These are phyloP conservation scores for Plectosphaerella cucumerina DNA, from an alignment of 2,329 filamentous ascomycete genomes.

Conservation along the genomic window DNA sequence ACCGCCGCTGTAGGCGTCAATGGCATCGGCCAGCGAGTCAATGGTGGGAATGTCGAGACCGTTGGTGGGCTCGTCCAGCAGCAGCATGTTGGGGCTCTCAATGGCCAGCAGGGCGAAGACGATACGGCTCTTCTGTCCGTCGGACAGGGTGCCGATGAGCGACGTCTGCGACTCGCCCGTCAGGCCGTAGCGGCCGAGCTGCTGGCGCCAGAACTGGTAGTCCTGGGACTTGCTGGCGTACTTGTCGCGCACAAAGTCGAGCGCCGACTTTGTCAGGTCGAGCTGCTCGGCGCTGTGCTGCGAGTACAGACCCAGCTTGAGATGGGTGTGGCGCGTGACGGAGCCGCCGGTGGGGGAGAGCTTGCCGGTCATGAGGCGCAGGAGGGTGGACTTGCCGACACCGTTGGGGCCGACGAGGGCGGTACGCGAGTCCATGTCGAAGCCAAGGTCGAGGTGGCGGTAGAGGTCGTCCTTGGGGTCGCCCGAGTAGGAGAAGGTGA, in stretches of 20 bases:
- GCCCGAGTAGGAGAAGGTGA: slow-evolving; percentile 97
- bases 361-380: slow-evolving; percentile 95
- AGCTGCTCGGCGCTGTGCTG: slow-evolving; percentile 99
- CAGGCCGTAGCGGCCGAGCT: slow-evolving; percentile 91
- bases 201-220: slow-evolving; percentile 99
- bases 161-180: slow-evolving; percentile 92
- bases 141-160: slow-evolving; percentile 94
- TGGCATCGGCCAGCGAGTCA: slow-evolving; percentile 93
- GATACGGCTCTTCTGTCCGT: slow-evolving; percentile 97
- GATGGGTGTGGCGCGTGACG: slow-evolving; percentile 90
- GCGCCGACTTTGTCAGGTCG: slow-evolving; percentile 92
- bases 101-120: slow-evolving; percentile 96
- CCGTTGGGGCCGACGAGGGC: slow-evolving; percentile 97
- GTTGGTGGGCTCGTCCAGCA: slow-evolving; percentile 98
- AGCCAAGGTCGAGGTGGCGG: slow-evolving; percentile 94
- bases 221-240: slow-evolving; percentile 87
- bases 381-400: slow-evolving; percentile 96
- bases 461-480: slow-evolving; percentile 87
- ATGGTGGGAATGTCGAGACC: slow-evolving; percentile 98
- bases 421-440: slow-evolving; percentile 98
- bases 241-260: slow-evolving; percentile 97
- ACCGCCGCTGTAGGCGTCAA: slow-evolving; percentile 94
- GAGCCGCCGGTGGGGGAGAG: slow-evolving; percentile 77
- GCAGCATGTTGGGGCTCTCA: slow-evolving; percentile 93
- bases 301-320: slow-evolving; percentile 97